Base-by-base conservation (phyloP, 169 alveolate species). In the Theileria equi region DNA sequence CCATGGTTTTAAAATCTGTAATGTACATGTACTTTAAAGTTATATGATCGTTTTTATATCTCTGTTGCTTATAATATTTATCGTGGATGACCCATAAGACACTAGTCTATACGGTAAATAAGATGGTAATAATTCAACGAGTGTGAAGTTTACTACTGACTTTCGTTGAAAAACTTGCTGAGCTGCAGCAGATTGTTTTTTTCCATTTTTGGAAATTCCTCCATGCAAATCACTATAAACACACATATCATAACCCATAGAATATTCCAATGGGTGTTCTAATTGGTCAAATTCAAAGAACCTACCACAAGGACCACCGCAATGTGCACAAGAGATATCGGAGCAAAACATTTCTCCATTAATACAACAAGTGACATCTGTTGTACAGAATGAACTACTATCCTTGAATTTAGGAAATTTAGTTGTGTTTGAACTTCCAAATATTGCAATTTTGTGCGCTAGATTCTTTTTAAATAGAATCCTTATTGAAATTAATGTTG, bases 141-240 rank as follows among this genome's bases (percentile, higher is more conserved):
- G 57, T 0, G 82, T 71, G 57, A 71, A 71, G 50, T 34, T 71
- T 31, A 71, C 21, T 13, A 52, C 50, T 19, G 58, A 57, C 32
- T 48, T 31, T 5, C 45, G 48, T 41, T 43, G 32, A 67, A 60
- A 71, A 10, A 71, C 52, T 29, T 45, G n/a, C 0, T 59, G 64
- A 5, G 82, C 71, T 17, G 82, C 31, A 17, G 62, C 66, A 1
- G 82, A 71, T 19, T 55, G 59, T 38, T 47, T 26, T 8, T 66
- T 41, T 7, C 82, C 82, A 7, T 38, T 60, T 23, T 71, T 71
- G 6, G 82, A 71, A 31, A 32, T 16, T 0, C 82, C 82, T 5
- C 82, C 82, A 26, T 71, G 59, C 43, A 71, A 19, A 40, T 71
- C 82, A 23, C 82, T 71, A 58, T 44, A 71, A 1, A 71, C 41